Conservation (phyloP, 805 yeast species). For the Brettanomyces bruxellensis region DNA sequence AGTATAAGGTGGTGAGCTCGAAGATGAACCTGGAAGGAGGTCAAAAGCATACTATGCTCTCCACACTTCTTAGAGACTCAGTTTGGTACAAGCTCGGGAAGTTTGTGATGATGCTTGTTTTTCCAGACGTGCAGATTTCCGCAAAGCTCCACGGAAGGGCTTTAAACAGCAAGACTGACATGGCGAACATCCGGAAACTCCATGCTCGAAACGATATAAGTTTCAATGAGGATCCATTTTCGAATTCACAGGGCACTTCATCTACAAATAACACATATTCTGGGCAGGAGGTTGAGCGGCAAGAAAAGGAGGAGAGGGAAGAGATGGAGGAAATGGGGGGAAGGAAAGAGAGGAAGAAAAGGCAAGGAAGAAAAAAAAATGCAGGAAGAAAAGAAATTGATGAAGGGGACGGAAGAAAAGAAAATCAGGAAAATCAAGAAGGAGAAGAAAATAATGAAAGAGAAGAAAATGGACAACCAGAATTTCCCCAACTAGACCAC, state of each 20-base stretch:
- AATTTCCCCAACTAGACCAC: background rate
- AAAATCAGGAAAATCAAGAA: no score
- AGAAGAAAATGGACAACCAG: no score
- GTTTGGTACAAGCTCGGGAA: constrained; percentile 24
- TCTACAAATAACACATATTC: no score
- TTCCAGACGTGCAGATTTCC: constrained; percentile 23
- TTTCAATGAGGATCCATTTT: background rate
- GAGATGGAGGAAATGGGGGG: no score
- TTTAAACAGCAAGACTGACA: constrained; percentile 18
- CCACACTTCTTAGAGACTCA: constrained; percentile 17
- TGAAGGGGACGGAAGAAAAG: no score
- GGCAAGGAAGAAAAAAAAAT: no score
- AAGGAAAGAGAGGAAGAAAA: no score
- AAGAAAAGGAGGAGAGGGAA: background rate
- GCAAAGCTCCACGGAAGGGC: constrained; percentile 22
- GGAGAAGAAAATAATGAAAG: no score
- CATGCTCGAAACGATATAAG: constrained; percentile 6
- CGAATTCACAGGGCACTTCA: background rate
- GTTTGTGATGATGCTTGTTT: constrained; percentile 19
- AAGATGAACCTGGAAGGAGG: constrained; percentile 15
- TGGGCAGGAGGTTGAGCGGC: background rate
- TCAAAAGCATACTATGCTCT: background rate
- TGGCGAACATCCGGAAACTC: constrained; percentile 17
- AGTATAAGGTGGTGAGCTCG: constrained; percentile 48
- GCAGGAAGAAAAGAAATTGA: no score